A percentile compares a stretch with the other conserved stretches of the same genome.
phyloP scores from a whole-genome alignment of 306 rosid species.

The Begonia fuchsioides region DNA sequence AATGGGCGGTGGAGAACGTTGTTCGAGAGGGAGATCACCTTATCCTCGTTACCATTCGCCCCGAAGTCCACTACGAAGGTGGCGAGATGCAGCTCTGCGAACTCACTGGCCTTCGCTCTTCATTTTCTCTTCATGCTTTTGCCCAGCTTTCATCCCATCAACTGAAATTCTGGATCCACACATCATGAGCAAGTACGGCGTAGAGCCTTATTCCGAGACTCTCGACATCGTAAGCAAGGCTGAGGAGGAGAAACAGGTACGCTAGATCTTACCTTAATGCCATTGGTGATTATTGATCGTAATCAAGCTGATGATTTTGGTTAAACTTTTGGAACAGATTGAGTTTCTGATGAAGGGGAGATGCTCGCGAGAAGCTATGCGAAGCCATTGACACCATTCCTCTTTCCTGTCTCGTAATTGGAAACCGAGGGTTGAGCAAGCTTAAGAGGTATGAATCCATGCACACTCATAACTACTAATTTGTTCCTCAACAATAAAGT shows the following conservation, averaged over 20 bases:
- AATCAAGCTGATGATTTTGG: background rate
- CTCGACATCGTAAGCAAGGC: constrained; percentile 37
- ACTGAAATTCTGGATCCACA: constrained; percentile 35
- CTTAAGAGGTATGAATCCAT: constrained; percentile 31
- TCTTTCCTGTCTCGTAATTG: constrained; percentile 35
- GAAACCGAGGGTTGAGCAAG: constrained; percentile 78
- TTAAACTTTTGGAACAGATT: constrained; percentile 23
- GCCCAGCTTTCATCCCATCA: constrained; percentile 51
- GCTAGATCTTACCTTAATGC: background rate
- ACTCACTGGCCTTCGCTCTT: constrained; percentile 14
- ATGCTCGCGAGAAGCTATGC: constrained; percentile 51
- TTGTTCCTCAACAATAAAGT: too few relatives aligned
- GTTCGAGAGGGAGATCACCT: constrained; percentile 55
- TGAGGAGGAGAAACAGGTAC: constrained; percentile 35
- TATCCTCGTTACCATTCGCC: constrained; percentile 39
- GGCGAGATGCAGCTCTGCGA: constrained; percentile 88
- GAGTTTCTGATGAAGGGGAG: constrained; percentile 56
- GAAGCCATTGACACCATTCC: constrained; percentile 48
- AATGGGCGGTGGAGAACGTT: constrained; percentile 68
- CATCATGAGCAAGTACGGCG: constrained; percentile 48
- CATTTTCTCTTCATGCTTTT: background rate
- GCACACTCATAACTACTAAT: too few relatives aligned
- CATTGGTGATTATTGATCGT: background rate
- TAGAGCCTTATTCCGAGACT: constrained; percentile 32
- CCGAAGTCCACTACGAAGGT: constrained; percentile 28